Evolutionary conservation across 2,329 filamentous ascomycete species (phyloP), one percentile per base, ranked within the genome.

Genomic region (Scedosporium aurantiacum): DNA sequence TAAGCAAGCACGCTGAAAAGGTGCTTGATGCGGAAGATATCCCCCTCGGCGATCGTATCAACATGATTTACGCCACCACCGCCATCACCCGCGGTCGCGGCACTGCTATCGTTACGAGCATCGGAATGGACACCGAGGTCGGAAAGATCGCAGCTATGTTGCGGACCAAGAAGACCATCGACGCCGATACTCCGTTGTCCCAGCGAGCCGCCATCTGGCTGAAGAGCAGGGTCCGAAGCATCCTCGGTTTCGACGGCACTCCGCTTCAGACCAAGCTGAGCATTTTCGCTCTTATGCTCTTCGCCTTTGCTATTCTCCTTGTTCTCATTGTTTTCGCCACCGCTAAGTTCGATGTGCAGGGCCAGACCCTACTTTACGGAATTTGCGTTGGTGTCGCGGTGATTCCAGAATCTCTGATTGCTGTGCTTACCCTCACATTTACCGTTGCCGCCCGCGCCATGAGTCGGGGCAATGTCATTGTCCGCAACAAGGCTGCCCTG

Each of bases 181-280:
- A 74, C 52, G 65, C 68, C 12, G 68, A 70, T 45, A 70, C 70
- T 56, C 62, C 63, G 10, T 58, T 73, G 73, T 70, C 72, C 56
- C 74, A 82, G 67, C 75, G 83, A 57, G 70, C 70, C 66, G 71
- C 75, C 55, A 71, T 74, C 32, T 68, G 77, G 64, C 75, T 76
- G 67, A 75, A 75, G 62, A 73, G 72, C 64, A 75, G 73, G 58
- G 63, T 71, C 60, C 78, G 80, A 55, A 79, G 80, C 65, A 78
- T 89, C 63, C 79, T 89, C 52, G 87, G 84, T 61, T 72, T 87
- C 2, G 81, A 89, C 61, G 91, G 91, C 58, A 96, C 91, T 1
- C 91, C 91, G 0, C 78, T 96, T 55, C 90, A 95, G 75, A 86
- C 88, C 66, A 93, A 90, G 69, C 80, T 96, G 59, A 90, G 88